A percentile compares a stretch with the other conserved stretches of the same genome.
Evolutionary conservation across 2,329 filamentous ascomycete species (phyloP).

Genomic region (Ophiostoma montium): DNA sequence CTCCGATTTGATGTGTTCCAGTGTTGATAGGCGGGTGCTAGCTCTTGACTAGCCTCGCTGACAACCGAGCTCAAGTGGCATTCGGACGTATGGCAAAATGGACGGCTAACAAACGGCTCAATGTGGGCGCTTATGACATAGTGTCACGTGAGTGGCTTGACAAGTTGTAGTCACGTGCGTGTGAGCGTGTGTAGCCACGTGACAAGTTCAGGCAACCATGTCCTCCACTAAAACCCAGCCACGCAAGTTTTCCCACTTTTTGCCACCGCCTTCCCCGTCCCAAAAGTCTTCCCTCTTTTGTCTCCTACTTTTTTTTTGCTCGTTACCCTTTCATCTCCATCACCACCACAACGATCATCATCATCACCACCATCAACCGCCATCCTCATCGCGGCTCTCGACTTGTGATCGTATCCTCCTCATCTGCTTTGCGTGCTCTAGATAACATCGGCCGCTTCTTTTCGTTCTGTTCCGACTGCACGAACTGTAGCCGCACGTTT

Average conservation of each 20-base stretch:
- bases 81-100: constrained; percentile 6
- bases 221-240: too few relatives aligned
- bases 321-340: background rate
- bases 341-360: background rate
- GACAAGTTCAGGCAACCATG: too few relatives aligned
- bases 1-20: too few relatives aligned
- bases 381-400: background rate
- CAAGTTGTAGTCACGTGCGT: background rate
- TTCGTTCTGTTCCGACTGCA: background rate
- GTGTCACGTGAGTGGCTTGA: background rate
- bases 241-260: too few relatives aligned
- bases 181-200: background rate
- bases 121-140: background rate
- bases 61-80: constrained; percentile 6
- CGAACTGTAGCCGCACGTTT: background rate
- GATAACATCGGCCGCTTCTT: background rate
- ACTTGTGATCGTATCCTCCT: background rate
- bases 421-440: background rate
- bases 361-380: background rate
- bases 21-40: background rate
- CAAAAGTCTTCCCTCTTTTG: too few relatives aligned
- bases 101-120: constrained; percentile 1
- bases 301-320: background rate
- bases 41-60: background rate
- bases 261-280: too few relatives aligned